Evolutionary conservation across 768 basidiomycete genomes (phyloP), one percentile per base, ranked within the genome.

Genomic region (Glaciozyma antarctica): DNA sequence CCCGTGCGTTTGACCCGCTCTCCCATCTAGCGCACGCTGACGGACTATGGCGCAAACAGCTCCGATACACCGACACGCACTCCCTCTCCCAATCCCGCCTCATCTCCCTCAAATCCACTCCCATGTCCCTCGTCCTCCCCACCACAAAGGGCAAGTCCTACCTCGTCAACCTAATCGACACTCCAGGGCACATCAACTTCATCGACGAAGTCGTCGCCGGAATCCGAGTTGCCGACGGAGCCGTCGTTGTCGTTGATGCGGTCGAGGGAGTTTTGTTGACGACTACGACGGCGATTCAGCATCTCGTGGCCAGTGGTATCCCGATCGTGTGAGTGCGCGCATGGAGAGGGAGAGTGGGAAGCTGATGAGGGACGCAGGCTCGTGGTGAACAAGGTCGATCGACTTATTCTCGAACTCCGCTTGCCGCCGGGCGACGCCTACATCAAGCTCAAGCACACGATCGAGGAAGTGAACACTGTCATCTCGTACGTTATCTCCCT

Each of bases 361-460:
- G 43, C 38, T 43, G 26, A 28, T 44, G 43, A 12, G 3, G 5
- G 12, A 81, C 87, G 92, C 67, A 90, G 88, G 12, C 83, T 99
- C 54, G 86, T 99, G 43, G 83, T 99, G 69, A 99, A 99, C 81
- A 99, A 99, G 81, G 86, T 99, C 74, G 95, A 99, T 78, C 83
- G 95, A 62, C 83, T 99, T 58, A 97, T 98, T 68, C 84, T 99
- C 62, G 95, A 99, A 78, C 81, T 99, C 63, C 86, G 95, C 54
- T 86, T 99, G 74, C 93, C 93, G 74, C 95, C 95, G 61, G 79
- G 86, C 49, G 95, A 99, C 73, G 95, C 95, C 0, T 99, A 90
- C 80, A 97, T 93, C 80, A 99, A 99, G 81, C 90, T 99, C 71
- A 94, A 90, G 77, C 94, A 98, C 76, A 97, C 93, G 3, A 94